Percentiles rank a stretch among this genome's conserved stretches.
phyloP scores from a whole-genome alignment of 176 grass and related monocot species.

The Triticum aestivum region IWGSC_CS_RefSeq_v2.1 NC_057811.1:46616167-46616666 shows the following conservation, averaged over 20 bases:
- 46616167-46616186: background rate
- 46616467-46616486: background rate
- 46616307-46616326: background rate
- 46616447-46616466: background rate
- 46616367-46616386: background rate
- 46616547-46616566: background rate
- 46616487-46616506: too few relatives aligned
- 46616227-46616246: background rate
- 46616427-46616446: background rate
- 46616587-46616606: background rate
- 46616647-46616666: background rate
- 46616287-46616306: background rate
- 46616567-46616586: background rate
- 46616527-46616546: background rate
- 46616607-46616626: constrained; percentile 11
- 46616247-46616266: background rate
- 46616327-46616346: background rate
- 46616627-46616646: background rate
- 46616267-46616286: background rate
- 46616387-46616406: background rate
- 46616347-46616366: background rate
- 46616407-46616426: background rate
- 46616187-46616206: background rate
- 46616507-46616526: background rate
- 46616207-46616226: background rate